These are phyloP conservation scores for Lentinula detonsa DNA, from an alignment of 768 basidiomycete species.

Conservation along the genomic window DNA sequence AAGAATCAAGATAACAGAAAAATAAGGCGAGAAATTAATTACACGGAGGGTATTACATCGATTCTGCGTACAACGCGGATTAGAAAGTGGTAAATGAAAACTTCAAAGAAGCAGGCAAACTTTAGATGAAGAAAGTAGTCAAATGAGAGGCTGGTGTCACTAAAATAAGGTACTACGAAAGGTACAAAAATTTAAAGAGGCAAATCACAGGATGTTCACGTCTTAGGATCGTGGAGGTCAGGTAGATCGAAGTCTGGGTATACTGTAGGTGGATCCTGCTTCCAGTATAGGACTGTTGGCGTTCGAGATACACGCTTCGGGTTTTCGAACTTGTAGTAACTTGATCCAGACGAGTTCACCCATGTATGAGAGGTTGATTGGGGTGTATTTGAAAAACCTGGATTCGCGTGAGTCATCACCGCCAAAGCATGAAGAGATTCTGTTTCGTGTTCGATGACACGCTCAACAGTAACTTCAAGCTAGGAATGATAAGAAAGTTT, in stretches of 20 bases:
- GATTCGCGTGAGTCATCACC: not conserved
- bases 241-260: not conserved
- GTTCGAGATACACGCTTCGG: not conserved
- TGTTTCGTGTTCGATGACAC: not conserved
- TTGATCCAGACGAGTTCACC: not conserved
- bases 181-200: no score
- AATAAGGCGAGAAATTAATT: no score
- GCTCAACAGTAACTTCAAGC: not conserved
- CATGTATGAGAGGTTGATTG: not conserved
- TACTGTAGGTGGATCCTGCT: not conserved
- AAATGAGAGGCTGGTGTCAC: no score
- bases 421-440: not conserved
- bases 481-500: not conserved
- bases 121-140: no score
- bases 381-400: not conserved
- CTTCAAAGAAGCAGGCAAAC: no score
- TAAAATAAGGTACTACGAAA: no score
- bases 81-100: no score
- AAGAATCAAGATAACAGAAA: no score
- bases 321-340: not conserved
- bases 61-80: no score
- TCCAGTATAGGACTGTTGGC: not conserved
- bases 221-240: not conserved
- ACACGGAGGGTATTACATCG: no score
- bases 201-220: no score